A percentile compares a stretch with the other conserved stretches of the same genome.
phyloP scores from a whole-genome alignment of 306 rosid species.

The Gastrolobium bilobum region DNA sequence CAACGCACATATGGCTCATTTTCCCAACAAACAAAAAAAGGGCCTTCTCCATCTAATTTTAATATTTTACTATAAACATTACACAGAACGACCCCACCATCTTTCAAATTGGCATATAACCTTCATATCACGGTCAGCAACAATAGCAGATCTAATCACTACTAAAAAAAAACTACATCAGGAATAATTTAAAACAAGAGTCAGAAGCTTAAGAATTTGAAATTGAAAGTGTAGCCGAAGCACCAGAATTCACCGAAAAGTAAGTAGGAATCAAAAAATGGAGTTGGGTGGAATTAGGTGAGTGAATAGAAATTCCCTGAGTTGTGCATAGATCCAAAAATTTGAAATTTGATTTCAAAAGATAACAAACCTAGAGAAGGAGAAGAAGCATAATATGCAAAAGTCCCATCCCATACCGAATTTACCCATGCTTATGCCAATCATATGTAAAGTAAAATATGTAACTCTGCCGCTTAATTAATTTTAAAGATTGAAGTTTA shows the following conservation, averaged over 20 bases:
- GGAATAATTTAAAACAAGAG: constrained; percentile 39
- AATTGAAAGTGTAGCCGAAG: constrained; percentile 37
- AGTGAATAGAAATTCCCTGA: constrained; percentile 25
- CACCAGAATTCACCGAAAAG: constrained; percentile 16
- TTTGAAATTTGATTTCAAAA: constrained; percentile 35
- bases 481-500: constrained; percentile 27
- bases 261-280: constrained; percentile 27
- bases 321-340: constrained; percentile 13
- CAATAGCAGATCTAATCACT: constrained; percentile 36
- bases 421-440: neutral
- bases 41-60: neutral
- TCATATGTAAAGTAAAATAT: neutral
- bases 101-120: constrained; percentile 4
- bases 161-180: neutral
- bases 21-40: neutral
- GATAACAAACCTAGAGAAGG: neutral
- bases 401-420: neutral
- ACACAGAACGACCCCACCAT: constrained; percentile 27
- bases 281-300: constrained; percentile 34
- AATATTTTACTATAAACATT: constrained; percentile 3
- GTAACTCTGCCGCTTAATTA: constrained; percentile 43
- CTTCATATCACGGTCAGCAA: constrained; percentile 10
- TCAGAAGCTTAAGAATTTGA: constrained; percentile 43
- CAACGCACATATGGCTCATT: neutral
- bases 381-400: constrained; percentile 28